Evolutionary conservation across 83 land plant species (phyloP).

Genomic region (Thuja plicata): DNA sequence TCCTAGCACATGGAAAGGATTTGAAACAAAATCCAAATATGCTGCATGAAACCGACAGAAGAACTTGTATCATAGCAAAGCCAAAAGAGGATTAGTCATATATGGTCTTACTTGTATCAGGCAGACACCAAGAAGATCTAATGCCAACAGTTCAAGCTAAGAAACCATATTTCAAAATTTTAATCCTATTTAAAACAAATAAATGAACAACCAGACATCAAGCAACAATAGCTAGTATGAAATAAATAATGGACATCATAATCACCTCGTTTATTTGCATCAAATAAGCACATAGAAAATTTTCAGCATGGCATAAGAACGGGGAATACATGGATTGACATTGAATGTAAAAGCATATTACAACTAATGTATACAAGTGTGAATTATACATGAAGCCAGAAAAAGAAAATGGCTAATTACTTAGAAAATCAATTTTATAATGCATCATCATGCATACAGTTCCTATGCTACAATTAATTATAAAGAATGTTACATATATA

Average conservation of each 20-base stretch:
- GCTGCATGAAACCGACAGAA: constrained; percentile 93
- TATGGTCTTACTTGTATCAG: neutral
- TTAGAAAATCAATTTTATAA: neutral
- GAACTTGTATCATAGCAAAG: constrained; percentile 48
- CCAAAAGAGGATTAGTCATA: constrained; percentile 8
- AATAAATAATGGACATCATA: neutral
- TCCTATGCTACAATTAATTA: neutral
- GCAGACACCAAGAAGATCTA: too few relatives aligned
- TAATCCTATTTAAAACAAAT: neutral
- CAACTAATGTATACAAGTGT: neutral
- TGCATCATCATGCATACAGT: neutral
- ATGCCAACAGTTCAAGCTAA: neutral
- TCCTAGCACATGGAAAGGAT: constrained; percentile 99
- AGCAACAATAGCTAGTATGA: neutral
- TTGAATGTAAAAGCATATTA: neutral
- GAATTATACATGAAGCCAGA: neutral
- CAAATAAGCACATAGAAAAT: neutral
- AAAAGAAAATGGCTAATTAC: neutral
- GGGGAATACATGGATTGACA: neutral
- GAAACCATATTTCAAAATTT: neutral
- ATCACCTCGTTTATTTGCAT: neutral
- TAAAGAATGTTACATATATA: neutral
- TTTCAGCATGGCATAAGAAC: neutral
- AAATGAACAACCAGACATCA: neutral
- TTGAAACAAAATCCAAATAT: constrained; percentile 97